Base-by-base conservation (phyloP, 129 eudicot genomes). In the Calendula officinalis region DNA sequence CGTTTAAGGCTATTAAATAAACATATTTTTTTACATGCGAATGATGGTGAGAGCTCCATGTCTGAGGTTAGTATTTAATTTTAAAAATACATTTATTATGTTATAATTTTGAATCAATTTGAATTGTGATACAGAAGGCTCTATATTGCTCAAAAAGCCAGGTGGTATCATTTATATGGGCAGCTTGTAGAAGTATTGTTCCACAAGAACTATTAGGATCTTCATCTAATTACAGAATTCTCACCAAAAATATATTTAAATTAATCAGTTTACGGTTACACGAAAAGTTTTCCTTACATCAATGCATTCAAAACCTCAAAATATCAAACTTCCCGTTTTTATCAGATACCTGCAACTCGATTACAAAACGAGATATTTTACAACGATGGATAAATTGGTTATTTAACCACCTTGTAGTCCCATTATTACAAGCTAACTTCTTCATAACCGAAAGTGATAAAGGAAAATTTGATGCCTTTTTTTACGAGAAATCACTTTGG, bases 401-500 rank as follows among this genome's bases (percentile, higher is more conserved):
- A 17, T 88, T 85, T 76, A 63, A 91, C 15, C 32, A 12, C 51
- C 32, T 92, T 3, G 74, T 92, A 49, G 82, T 81, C 45, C 91
- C 98, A 22, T 62, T 92, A 71, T 43, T 88, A 44, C 85, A 84
- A 73, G 85, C 95, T 50, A 85, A 92, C 82, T 88, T 92, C 54
- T 88, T 88, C 67, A 81, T 83, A n/a, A 92, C 98, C 6, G 98
- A 92, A 71, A 83, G 87, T 60, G 91, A 92, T 84, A 73, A 77
- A 67, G 91, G 81, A 56, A 91, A 83, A 68, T 81, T 81, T 65
- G 85, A 88, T 46, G 70, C 83, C 16, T 83, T 70, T 43, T 92
- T 73, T 71, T 88, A 88, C 11, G 79, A 66, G 48, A 84, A 81
- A 65, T 77, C 91, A 8, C 43, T 68, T 11, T 92, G 98, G 98